phyloP scores from a whole-genome alignment of 805 yeast genomes.

The Suhomyces prunicola region DNA sequence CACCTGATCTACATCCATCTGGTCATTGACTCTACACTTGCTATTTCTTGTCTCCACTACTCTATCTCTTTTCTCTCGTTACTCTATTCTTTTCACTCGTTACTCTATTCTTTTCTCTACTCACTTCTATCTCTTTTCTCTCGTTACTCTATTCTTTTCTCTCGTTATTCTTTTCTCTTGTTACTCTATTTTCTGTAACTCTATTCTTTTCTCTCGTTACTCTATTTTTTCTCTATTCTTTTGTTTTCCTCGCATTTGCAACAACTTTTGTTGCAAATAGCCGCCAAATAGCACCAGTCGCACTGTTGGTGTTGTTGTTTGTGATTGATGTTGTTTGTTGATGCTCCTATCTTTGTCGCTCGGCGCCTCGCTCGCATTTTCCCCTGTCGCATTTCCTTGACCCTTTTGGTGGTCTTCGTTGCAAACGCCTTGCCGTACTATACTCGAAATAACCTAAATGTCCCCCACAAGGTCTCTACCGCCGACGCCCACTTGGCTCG shows the following conservation, averaged over 20 bases:
- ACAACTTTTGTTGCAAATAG: neutral
- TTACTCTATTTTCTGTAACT: too few relatives aligned
- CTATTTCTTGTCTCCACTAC: too few relatives aligned
- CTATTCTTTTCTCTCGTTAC: neutral
- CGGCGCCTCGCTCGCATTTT: neutral
- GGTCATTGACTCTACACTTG: too few relatives aligned
- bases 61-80: neutral
- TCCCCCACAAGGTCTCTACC: neutral
- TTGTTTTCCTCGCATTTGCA: neutral
- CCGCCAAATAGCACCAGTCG: neutral
- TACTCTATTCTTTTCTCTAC: neutral
- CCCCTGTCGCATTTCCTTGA: neutral
- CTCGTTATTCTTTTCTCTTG: neutral
- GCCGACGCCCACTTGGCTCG: neutral
- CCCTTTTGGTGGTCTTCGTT: neutral
- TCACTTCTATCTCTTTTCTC: neutral
- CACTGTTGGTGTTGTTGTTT: neutral
- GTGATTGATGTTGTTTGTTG: neutral
- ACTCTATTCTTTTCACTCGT: neutral
- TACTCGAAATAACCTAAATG: neutral
- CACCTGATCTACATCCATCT: too few relatives aligned
- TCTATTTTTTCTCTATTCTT: too few relatives aligned
- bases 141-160: neutral
- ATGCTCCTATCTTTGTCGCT: neutral
- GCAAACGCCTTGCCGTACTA: conserved; percentile 1